Conservation (phyloP, 2,329 filamentous ascomycete genomes). For the Coniochaeta prunicola region DNA sequence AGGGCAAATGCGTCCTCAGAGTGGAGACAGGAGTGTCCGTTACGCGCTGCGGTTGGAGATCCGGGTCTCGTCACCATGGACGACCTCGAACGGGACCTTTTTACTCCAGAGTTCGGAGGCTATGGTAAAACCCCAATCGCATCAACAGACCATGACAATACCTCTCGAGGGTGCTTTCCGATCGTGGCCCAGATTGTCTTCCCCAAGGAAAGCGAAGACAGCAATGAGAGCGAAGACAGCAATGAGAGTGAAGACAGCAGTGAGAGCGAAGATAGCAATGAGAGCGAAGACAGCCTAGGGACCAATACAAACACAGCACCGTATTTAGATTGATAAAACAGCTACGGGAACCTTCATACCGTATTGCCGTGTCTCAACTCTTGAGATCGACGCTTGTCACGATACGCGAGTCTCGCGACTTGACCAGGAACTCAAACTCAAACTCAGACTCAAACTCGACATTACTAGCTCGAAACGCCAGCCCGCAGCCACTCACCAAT, state of each 20-base stretch:
- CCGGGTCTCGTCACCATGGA: not conserved
- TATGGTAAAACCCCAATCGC: not conserved
- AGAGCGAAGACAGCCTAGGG: too few species aligned
- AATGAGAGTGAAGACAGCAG: not conserved
- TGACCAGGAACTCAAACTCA: not conserved
- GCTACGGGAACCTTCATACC: too few species aligned
- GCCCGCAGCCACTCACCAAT: conserved; percentile 20
- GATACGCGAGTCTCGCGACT: not conserved
- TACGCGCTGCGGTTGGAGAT: not conserved
- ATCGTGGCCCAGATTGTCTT: not conserved
- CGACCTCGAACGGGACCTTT: not conserved
- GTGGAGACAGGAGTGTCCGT: not conserved
- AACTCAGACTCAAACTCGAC: not conserved
- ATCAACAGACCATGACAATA: not conserved
- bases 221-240: not conserved
- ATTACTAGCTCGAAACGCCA: not conserved
- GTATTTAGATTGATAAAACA: too few species aligned
- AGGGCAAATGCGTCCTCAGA: not conserved
- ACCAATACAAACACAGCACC: too few species aligned
- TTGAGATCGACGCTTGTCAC: too few species aligned
- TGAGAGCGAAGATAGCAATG: too few species aligned
- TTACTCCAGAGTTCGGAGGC: not conserved
- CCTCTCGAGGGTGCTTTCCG: not conserved
- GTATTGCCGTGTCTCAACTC: too few species aligned
- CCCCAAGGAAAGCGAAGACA: not conserved